Evolutionary conservation across 2,329 filamentous ascomycete species (phyloP).

Genomic region (Aspergillus transmontanensis): DNA sequence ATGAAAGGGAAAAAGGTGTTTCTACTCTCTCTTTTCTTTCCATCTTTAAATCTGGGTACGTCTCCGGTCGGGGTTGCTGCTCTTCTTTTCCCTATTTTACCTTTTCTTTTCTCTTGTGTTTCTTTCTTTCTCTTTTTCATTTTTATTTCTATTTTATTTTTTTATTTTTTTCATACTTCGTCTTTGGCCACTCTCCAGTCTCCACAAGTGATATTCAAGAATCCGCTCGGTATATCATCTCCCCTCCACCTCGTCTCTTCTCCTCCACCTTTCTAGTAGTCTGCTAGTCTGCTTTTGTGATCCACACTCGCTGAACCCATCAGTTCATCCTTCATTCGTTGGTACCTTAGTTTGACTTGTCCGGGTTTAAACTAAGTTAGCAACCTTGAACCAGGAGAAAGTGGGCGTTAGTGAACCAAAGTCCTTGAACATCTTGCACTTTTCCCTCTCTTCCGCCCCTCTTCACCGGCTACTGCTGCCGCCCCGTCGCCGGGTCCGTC

Average conservation of each 20-base stretch:
- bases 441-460: conserved; percentile 9
- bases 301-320: conserved; percentile 13
- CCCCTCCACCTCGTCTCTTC: conserved; percentile 1
- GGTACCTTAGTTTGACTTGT: conserved; percentile 11
- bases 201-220: conserved; percentile 1
- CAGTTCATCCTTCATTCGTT: conserved; percentile 16
- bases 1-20: background rate
- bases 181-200: background rate
- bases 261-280: conserved; percentile 7
- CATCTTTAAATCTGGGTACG: conserved; percentile 1
- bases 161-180: background rate
- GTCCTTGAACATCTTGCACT: conserved; percentile 4
- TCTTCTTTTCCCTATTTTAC: background rate
- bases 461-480: conserved; percentile 6
- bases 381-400: conserved; percentile 12
- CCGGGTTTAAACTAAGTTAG: conserved; percentile 9
- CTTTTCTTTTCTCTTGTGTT: background rate
- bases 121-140: background rate
- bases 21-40: background rate
- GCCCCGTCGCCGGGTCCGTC: conserved; percentile 16
- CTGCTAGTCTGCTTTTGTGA: conserved; percentile 10
- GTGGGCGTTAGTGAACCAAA: conserved; percentile 6
- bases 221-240: conserved; percentile 4
- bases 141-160: background rate
- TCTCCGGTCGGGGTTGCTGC: conserved; percentile 9